Evolutionary conservation across 2,329 filamentous ascomycete species (phyloP).

Genomic region (Calonectria montana): DNA sequence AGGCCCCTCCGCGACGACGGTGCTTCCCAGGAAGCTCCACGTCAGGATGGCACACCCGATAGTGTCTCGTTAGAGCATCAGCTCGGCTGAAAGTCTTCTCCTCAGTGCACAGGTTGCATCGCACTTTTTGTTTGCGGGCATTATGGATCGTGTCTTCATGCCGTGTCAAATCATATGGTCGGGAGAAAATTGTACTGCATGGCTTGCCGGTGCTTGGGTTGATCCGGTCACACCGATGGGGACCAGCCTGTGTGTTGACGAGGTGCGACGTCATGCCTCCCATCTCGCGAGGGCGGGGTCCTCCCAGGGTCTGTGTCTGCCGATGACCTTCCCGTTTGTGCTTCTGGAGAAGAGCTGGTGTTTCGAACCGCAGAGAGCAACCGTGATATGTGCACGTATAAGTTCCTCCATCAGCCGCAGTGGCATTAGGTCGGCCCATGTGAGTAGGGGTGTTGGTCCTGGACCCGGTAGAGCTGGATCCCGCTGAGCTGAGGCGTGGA

Average conservation of each 20-base stretch:
- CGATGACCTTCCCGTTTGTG: slow-evolving; percentile 96
- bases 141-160: slow-evolving; percentile 99
- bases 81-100: slow-evolving; percentile 98
- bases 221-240: slow-evolving; percentile 91
- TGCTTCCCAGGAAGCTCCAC: slow-evolving; percentile 81
- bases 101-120: slow-evolving; percentile 91
- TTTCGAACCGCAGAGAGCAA: slow-evolving; percentile 88
- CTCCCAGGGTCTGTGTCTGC: slow-evolving; percentile 66
- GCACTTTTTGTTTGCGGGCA: slow-evolving; percentile 91
- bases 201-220: slow-evolving; percentile 96
- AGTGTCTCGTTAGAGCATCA: slow-evolving; percentile 93
- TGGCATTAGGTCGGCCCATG: slow-evolving; percentile 67
- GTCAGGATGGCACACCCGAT: slow-evolving; percentile 93
- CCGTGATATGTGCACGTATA: slow-evolving; percentile 98
- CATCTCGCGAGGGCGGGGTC: slow-evolving; percentile 43
- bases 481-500: slow-evolving; percentile 56
- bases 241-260: slow-evolving; percentile 89
- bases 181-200: slow-evolving; percentile 93
- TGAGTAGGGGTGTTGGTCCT: slow-evolving; percentile 46
- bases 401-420: slow-evolving; percentile 82
- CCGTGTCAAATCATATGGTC: slow-evolving; percentile 94
- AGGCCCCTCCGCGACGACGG: slow-evolving; percentile 45
- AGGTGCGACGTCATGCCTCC: slow-evolving; percentile 62
- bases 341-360: slow-evolving; percentile 86
- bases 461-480: slow-evolving; percentile 51